These are phyloP conservation scores for Sporothrix pallida DNA, from an alignment of 2,329 filamentous ascomycete genomes.

Conservation along the genomic window DNA sequence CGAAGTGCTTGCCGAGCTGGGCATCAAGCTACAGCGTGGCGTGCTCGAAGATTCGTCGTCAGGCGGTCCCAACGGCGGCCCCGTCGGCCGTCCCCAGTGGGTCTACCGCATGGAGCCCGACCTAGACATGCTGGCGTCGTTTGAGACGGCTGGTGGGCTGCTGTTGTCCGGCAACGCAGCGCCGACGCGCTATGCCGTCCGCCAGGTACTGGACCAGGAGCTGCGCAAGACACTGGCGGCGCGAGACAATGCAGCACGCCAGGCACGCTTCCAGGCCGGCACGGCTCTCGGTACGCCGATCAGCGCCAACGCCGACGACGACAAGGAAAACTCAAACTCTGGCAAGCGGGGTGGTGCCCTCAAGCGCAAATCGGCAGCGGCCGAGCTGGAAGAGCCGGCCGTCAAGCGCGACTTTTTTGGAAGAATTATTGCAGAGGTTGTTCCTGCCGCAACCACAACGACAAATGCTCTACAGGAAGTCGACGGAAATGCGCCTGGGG, in stretches of 20 bases:
- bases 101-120: slow-evolving; percentile 93
- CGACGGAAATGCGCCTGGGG: slow-evolving; percentile 47
- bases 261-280: slow-evolving; percentile 67
- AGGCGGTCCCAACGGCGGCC: slow-evolving; percentile 43
- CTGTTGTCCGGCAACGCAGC: slow-evolving; percentile 62
- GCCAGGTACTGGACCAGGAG: slow-evolving; percentile 92
- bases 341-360: slow-evolving; percentile 35
- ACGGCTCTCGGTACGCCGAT: slow-evolving; percentile 43
- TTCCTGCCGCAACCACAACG: slow-evolving; percentile 40
- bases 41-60: slow-evolving; percentile 65
- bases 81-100: slow-evolving; percentile 66
- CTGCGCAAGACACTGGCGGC: slow-evolving; percentile 73
- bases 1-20: slow-evolving; percentile 79
- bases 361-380: slow-evolving; percentile 47
- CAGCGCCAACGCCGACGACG: slow-evolving; percentile 29
- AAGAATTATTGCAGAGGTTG: slow-evolving; percentile 60
- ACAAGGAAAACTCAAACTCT: not conserved
- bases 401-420: slow-evolving; percentile 88
- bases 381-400: slow-evolving; percentile 38
- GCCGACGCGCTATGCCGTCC: slow-evolving; percentile 87
- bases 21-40: slow-evolving; percentile 79
- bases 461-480: slow-evolving; percentile 42
- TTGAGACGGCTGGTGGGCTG: slow-evolving; percentile 68
- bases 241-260: slow-evolving; percentile 69
- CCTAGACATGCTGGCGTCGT: slow-evolving; percentile 79